Evolutionary conservation across 2,329 filamentous ascomycete species (phyloP), one percentile per base, ranked within the genome.

Genomic region (Cercospora janseana): DNA sequence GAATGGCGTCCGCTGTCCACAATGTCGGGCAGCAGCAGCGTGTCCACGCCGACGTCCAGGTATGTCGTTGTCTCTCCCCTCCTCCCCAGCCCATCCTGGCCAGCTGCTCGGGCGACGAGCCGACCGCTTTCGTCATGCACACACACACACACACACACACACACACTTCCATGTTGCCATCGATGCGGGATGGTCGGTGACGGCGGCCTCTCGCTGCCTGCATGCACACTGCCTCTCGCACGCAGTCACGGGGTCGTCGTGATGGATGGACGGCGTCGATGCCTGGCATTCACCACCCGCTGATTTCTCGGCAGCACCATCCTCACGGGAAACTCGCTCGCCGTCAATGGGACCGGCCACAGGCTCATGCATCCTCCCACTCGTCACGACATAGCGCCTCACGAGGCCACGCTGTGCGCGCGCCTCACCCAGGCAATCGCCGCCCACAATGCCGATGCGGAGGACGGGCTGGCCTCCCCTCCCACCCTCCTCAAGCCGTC

Each of bases 1-100:
- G 58, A 58, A 57, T 60, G 62, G 59, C 59, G 61, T 53, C 58
- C 63, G 32, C 24, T 50, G 23, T 65, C 63, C n/a, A 59, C 55
- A 49, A 47, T 60, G 45, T 60, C 56, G 6, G 51, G 49, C 28
- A 51, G 49, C 46, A 50, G 49, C 45, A 44, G 38, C 29, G n/a
- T n/a, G n/a, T 50, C 55, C 34, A 57, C 51, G 24, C 46, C 55
- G 28, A 51, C 50, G 20, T 55, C 48, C 35, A 61, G 58, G 60
- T 60, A 57, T 27, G 57, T 47, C 34, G 10, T 37, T 37, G 34
- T 20, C 15, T 18, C n/a, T 12, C 5, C 7, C 18, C 18, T 20
- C 10, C 13, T 20, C 12, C 4, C 20, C 18, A 38, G n/a, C 16
- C 31, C n/a, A n/a, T n/a, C n/a, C n/a, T n/a, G n/a, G n/a, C n/a